These are phyloP conservation scores for Apiotrichum gamsii DNA, from an alignment of 1,284 basidiomycete species.

Conservation along the genomic window DNA sequence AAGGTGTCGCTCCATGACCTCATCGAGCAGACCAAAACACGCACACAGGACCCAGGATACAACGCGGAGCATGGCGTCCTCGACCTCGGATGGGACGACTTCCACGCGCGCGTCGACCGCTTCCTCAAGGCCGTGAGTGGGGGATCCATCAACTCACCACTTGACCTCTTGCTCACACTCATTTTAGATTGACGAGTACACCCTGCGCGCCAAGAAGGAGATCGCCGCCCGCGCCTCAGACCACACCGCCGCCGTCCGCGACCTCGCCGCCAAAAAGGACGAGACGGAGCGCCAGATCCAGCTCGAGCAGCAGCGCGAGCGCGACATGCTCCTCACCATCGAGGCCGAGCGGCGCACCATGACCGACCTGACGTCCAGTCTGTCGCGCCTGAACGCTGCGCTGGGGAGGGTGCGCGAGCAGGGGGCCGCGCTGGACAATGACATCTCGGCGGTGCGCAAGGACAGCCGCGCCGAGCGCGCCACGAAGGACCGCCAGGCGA, in stretches of 20 bases:
- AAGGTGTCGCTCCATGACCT: slow-evolving; percentile 23
- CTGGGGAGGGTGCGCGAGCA: slow-evolving; percentile 34
- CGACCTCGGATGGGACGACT: slow-evolving; percentile 34
- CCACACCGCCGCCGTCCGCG: slow-evolving; percentile 26
- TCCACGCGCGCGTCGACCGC: slow-evolving; percentile 32
- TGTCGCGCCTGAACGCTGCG: slow-evolving; percentile 30
- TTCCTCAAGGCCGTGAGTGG: slow-evolving; percentile 36
- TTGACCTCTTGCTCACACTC: too few relatives aligned
- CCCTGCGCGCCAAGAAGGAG: slow-evolving; percentile 32
- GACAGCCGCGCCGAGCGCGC: slow-evolving; percentile 26
- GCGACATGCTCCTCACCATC: slow-evolving; percentile 40
- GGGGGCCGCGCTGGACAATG: slow-evolving; percentile 29
- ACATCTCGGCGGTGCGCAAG: slow-evolving; percentile 25
- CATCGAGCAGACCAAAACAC: slow-evolving; percentile 14
- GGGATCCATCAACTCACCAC: neutral
- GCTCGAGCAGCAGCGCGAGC: slow-evolving; percentile 38
- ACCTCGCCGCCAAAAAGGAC: slow-evolving; percentile 34
- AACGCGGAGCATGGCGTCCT: slow-evolving; percentile 1
- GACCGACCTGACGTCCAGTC: slow-evolving; percentile 27
- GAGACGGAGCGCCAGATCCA: slow-evolving; percentile 38
- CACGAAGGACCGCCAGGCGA: slow-evolving; percentile 65
- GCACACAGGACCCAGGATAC: slow-evolving; percentile 2
- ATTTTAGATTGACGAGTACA: slow-evolving; percentile 38
- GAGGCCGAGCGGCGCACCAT: slow-evolving; percentile 37
- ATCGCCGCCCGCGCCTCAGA: slow-evolving; percentile 31